Evolutionary conservation across 768 basidiomycete species (phyloP), one percentile per base, ranked within the genome.

Genomic region (Rhodotorula graminis): DNA sequence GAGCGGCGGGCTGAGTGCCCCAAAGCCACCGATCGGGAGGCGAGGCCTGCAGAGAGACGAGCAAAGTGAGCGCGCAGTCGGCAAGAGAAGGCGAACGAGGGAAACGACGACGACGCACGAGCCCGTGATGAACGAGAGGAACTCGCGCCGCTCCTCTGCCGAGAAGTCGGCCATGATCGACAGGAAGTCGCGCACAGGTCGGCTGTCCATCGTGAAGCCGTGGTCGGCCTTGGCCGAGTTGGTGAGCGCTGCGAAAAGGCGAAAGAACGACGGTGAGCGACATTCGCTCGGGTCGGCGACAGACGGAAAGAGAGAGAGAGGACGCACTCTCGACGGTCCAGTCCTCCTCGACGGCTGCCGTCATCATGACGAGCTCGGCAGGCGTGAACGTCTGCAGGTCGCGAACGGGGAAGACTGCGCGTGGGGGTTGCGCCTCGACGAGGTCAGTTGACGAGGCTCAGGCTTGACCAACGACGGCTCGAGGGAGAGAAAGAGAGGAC

Each of bases 201-300:
- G 88, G 79, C 92, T 94, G 79, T 98, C 95, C 21, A 90, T 88
- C 78, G 95, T 93, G 85, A 94, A 99, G 15, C 96, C 96, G 80
- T 99, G 96, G 78, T 99, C 96, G 19, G 96, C 96, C 81, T 97
- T 98, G 80, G 97, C 81, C 7, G 90, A 88, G 80, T 95, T 93
- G 50, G 86, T 87, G 47, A 98, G 85, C 31, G 93, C 95, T 96
- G 75, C 7, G 70, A 31, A 37, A 37, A 9, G 37, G 61, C 27
- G n/a, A 0, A 59, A 16, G 3, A 42, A 14, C 8, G 21, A 7
- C n/a, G 44, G 15, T 56, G 14, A 70, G 19, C n/a, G n/a, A n/a
- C 29, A 50, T 46, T 75, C 47, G 25, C 37, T 71, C 15, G 23
- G 44, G 15, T 14, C 12, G 44, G 7, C 44, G n/a, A 25, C 31